Evolutionary conservation across 2,329 filamentous ascomycete genomes (phyloP), one percentile per base, ranked within the genome.

Genomic region (Coleophoma cylindrospora): DNA sequence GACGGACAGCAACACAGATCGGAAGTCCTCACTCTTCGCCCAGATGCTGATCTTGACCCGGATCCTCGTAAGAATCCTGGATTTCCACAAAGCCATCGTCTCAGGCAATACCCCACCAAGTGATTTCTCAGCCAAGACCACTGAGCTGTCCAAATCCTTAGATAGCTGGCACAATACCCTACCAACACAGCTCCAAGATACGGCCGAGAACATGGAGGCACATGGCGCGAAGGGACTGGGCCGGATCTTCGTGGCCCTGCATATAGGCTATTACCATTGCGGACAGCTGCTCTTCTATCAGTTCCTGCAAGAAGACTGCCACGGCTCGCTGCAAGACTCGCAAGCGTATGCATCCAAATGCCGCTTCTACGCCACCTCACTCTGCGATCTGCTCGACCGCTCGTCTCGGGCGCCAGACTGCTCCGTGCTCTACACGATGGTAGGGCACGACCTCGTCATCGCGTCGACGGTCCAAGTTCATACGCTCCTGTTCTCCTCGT

Each of bases 191-290:
- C 65, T 74, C 43, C 63, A 60, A 22, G 67, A 74, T 48, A 72
- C 65, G 0, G 62, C 61, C 1, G 63, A 62, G 21, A 76, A 74
- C 48, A 58, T 76, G 3, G 55, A 61, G 3, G 55, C 56, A 6
- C 71, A 68, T 47, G 58, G 66, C n/a, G 54, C 59, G 0, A 59
- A 68, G 32, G 70, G 71, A 2, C 64, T 74, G 3, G 73, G 73
- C 3, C 63, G 68, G 5, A 64, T 68, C 17, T 75, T 74, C 48
- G 67, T 71, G 2, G 70, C 70, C 1, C 63, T 76, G 1, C 70
- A 76, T 52, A 58, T 76, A 2, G 71, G 72, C 3, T 75, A 74
- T 51, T 70, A 75, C 45, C 68, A 76, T 55, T 74, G 70, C 52
- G 65, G 67, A 4, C 69, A 73, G 46, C 62, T 76, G n/a, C 66